These are phyloP conservation scores for Royoungia palumana DNA, from an alignment of 768 basidiomycete genomes.

Conservation along the genomic window DNA sequence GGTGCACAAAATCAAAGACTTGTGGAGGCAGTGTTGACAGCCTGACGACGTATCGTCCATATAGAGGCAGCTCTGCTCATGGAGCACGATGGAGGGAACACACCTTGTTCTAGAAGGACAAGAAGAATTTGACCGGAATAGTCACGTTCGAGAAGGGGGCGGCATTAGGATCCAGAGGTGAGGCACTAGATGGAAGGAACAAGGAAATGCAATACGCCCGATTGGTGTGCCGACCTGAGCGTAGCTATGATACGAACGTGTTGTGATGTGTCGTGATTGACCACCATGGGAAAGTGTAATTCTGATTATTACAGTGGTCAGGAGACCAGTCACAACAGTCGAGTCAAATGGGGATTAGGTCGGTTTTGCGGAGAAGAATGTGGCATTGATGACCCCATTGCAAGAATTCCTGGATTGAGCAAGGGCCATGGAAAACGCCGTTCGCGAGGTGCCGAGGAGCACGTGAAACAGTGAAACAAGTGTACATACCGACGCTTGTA, in stretches of 20 bases:
- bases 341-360: constrained; percentile 18
- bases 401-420: constrained; percentile 4
- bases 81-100: constrained; percentile 7
- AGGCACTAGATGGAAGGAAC: constrained; percentile 1
- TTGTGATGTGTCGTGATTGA: constrained; percentile 9
- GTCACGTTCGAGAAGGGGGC: constrained; percentile 11
- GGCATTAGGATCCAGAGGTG: constrained; percentile 10
- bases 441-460: constrained; percentile 25
- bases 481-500: constrained; percentile 1
- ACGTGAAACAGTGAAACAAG: constrained; percentile 19
- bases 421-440: constrained; percentile 6
- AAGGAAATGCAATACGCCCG: neutral
- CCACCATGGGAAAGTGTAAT: constrained; percentile 22
- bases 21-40: constrained; percentile 3
- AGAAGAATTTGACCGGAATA: constrained; percentile 6
- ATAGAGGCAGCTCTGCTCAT: constrained; percentile 17
- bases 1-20: constrained; percentile 4
- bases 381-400: constrained; percentile 12
- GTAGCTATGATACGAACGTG: constrained; percentile 24
- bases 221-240: constrained; percentile 4
- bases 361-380: constrained; percentile 8
- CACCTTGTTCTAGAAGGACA: constrained; percentile 5
- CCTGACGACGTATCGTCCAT: constrained; percentile 12
- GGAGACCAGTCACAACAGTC: constrained; percentile 10
- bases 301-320: constrained; percentile 12